Conservation (phyloP, 2,329 filamentous ascomycete genomes). For the Talaromyces pinophilus region DNA sequence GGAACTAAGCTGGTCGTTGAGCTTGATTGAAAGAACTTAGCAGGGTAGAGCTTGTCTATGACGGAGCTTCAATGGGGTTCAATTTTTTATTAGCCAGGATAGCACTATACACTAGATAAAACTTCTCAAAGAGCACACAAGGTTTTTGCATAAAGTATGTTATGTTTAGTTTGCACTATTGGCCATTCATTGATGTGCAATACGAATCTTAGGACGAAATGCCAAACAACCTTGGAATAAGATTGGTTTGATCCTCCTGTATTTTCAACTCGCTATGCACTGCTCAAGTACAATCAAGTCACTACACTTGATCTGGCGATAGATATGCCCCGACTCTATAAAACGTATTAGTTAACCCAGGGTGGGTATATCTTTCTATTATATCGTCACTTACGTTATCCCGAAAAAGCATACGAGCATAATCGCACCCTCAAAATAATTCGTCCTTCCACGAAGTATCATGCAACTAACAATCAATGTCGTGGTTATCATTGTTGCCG, state of each 20-base stretch:
- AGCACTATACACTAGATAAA: not conserved
- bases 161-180: not conserved
- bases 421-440: not conserved
- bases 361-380: not conserved
- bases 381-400: not conserved
- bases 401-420: not conserved
- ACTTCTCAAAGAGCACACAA: not conserved
- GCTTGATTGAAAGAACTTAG: constrained; percentile 8
- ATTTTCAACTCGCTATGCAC: not conserved
- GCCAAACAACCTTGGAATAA: not conserved
- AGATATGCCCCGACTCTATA: not conserved
- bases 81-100: not conserved
- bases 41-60: not conserved
- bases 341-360: not conserved
- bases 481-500: not conserved
- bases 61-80: not conserved
- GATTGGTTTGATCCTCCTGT: no score
- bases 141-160: no score
- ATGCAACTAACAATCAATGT: constrained; percentile 1
- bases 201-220: not conserved
- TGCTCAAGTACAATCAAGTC: no score
- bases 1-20: constrained; percentile 30
- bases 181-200: not conserved
- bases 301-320: not conserved
- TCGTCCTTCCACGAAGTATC: not conserved